Evolutionary conservation across 768 basidiomycete species (phyloP).

Genomic region (Kwoniella sp.): DNA sequence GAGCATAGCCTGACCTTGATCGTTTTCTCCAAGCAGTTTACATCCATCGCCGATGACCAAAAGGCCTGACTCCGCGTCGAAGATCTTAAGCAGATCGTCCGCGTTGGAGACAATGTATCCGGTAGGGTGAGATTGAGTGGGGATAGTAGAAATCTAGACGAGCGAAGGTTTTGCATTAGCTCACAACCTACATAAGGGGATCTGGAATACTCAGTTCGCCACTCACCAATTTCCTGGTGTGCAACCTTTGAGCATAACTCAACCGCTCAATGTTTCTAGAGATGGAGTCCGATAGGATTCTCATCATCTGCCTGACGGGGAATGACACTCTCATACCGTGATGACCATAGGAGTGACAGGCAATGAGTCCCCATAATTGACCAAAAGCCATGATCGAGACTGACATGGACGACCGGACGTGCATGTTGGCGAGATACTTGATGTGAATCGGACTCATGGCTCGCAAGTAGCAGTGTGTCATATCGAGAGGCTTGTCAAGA

Average conservation of each 20-base stretch:
- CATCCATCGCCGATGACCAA: conserved; percentile 63
- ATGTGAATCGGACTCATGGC: conserved; percentile 86
- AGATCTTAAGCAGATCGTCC: conserved; percentile 73
- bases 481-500: conserved; percentile 70
- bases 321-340: conserved; percentile 84
- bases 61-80: conserved; percentile 66
- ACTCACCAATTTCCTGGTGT: conserved; percentile 73
- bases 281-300: conserved; percentile 75
- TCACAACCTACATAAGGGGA: no score
- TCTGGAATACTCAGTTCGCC: background rate
- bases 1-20: conserved; percentile 72
- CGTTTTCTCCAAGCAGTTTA: conserved; percentile 60
- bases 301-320: conserved; percentile 78
- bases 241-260: conserved; percentile 72
- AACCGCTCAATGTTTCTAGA: conserved; percentile 77
- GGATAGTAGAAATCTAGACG: conserved; percentile 68
- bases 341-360: conserved; percentile 74
- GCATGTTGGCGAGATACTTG: conserved; percentile 79
- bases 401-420: conserved; percentile 82
- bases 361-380: conserved; percentile 75
- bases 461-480: conserved; percentile 81
- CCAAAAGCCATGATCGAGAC: conserved; percentile 80
- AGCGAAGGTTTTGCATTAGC: background rate
- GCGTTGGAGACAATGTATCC: conserved; percentile 80
- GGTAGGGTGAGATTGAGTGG: conserved; percentile 68